Percentiles rank a stretch among this genome's conserved stretches.
These are phyloP conservation scores for Lachnellula willkommii DNA, from an alignment of 2,329 filamentous ascomycete genomes.

Conservation along the genomic window DNA sequence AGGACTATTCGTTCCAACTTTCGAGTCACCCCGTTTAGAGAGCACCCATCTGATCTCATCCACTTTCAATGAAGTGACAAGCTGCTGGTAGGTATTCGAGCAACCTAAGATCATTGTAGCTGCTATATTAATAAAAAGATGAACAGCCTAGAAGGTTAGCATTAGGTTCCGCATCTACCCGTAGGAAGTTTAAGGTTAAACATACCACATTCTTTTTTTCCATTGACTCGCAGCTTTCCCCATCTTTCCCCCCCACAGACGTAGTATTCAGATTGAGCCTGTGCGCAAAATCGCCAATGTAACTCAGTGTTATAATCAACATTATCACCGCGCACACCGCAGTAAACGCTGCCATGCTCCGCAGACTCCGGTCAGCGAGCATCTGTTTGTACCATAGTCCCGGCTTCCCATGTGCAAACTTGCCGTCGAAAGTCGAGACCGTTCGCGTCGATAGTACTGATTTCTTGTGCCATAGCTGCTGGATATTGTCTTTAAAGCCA, in stretches of 20 bases:
- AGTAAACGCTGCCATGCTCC: slow-evolving; percentile 18
- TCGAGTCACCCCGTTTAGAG: slow-evolving; percentile 17
- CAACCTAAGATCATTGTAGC: slow-evolving; percentile 20
- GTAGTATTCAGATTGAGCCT: slow-evolving; percentile 12
- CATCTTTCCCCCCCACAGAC: slow-evolving; percentile 12
- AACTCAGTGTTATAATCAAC: slow-evolving; percentile 14
- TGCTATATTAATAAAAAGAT: slow-evolving; percentile 21
- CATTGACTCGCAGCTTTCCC: slow-evolving; percentile 15
- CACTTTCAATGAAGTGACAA: slow-evolving; percentile 16
- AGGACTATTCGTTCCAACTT: slow-evolving; percentile 18
- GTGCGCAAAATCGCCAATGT: slow-evolving; percentile 11
- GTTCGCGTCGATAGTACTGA: not conserved
- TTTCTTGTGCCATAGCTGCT: slow-evolving; percentile 6
- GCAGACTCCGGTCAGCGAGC: slow-evolving; percentile 18
- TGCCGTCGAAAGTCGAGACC: slow-evolving; percentile 13
- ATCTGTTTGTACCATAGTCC: slow-evolving; percentile 23
- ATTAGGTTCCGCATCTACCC: not conserved
- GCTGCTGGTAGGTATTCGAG: slow-evolving; percentile 22
- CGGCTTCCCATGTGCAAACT: slow-evolving; percentile 19
- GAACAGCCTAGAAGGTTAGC: slow-evolving; percentile 3
- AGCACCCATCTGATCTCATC: slow-evolving; percentile 17
- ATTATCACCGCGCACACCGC: slow-evolving; percentile 16
- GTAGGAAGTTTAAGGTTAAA: not conserved
- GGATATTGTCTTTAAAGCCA: slow-evolving; percentile 1
- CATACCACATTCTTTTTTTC: slow-evolving; percentile 16